A percentile compares a stretch with the other conserved stretches of the same genome.
Evolutionary conservation across 2,329 filamentous ascomycete genomes (phyloP).

Genomic region (Hymenoscyphus albidus): DNA sequence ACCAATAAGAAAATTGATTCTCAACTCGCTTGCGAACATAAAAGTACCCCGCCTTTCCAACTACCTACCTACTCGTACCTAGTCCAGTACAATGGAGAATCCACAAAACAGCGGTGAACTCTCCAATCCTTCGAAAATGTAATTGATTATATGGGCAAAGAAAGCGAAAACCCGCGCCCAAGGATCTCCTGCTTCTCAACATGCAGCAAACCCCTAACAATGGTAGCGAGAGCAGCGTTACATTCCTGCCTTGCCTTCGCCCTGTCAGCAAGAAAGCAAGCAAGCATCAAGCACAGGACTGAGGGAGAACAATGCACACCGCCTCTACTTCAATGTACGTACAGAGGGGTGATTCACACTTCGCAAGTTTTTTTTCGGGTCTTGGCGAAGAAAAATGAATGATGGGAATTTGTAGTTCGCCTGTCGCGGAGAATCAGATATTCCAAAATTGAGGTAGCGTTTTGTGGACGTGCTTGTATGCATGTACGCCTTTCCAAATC

Average conservation of each 20-base stretch:
- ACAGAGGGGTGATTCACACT: not conserved
- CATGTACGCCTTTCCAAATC: not conserved
- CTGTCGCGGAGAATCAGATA: not conserved
- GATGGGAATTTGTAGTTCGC: not conserved
- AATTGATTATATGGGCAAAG: not conserved
- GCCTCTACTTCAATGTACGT: not conserved
- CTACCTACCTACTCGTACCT: not conserved
- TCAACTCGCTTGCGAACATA: not conserved
- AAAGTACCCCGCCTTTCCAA: not conserved
- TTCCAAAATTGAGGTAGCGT: not conserved
- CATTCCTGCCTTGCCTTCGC: not conserved
- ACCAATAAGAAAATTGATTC: not conserved
- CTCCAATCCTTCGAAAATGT: not conserved
- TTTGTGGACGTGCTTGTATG: not conserved
- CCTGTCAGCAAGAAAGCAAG: not conserved
- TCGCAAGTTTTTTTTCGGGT: not conserved
- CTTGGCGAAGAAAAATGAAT: not conserved
- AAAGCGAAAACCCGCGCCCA: slow-evolving; percentile 1
- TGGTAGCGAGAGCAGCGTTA: slow-evolving; percentile 4
- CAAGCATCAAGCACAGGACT: not conserved
- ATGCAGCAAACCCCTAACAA: not conserved
- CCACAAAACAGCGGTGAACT: not conserved
- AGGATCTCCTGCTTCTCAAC: not conserved
- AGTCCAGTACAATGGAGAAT: not conserved
- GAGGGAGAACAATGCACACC: slow-evolving; percentile 3